Base-by-base conservation (phyloP, 441 rosid species). In the Arabidopsis lyrata region DNA sequence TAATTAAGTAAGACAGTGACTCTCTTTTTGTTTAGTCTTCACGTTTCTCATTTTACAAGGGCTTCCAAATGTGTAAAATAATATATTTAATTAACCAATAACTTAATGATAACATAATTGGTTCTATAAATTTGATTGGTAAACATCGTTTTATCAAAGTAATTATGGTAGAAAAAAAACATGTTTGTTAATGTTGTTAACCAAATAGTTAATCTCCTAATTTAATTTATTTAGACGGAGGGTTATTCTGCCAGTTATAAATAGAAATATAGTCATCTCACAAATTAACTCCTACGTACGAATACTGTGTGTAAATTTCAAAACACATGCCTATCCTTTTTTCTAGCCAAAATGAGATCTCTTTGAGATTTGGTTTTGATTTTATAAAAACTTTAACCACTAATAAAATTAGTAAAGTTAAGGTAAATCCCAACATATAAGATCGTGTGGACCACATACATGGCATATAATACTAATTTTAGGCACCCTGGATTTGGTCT, bases 401-500 rank as follows among this genome's bases (percentile, higher is more conserved):
- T 39, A 14, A 12, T 12, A 55, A 45, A 47, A 45, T 45, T 45
- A 54, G 63, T 73, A 62, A 56, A 68, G 74, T 63, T 36, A 55
- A 76, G 71, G 66, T 70, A 63, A 77, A 77, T 70, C 68, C 57
- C 67, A 48, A 47, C 39, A 70, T 56, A 58, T 39, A 72, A 76
- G 47, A 76, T 76, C 53, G 61, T 63, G 72, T 63, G 75, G 71
- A 70, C 79, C 80, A 76, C 67, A 63, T 48, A 70, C 67, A 63
- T 48, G 39, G 13, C 56, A 68, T 44, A 62, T 63, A 53, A 35
- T 55, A 63, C 54, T 63, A 57, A 38, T 56, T 48, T 63, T n/a
- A 70, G 70, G 15, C 79, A 76, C 53, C 70, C 67, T 70, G 75
- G 76, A 76, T 76, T 63, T 76, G 80, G 80, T 70, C 76, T 63